Percentiles rank a stretch among this genome's conserved stretches.
Conservation (phyloP, 73 alveolate species). For the Uronychia binucleata region DNA sequence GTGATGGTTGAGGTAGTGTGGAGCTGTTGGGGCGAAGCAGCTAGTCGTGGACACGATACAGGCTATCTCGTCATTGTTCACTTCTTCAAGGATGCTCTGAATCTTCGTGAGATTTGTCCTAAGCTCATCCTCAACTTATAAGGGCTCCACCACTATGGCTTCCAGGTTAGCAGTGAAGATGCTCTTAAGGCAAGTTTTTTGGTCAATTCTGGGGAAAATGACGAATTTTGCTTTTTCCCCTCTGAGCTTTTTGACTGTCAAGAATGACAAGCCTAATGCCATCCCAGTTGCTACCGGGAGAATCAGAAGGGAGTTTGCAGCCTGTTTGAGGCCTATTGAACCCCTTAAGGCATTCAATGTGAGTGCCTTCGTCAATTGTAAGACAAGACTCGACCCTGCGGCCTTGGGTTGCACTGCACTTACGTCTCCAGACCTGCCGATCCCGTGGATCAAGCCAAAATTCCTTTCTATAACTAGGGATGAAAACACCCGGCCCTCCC, state of each 20-base stretch:
- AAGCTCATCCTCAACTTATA: constrained; percentile 66
- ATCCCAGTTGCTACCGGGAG: constrained; percentile 99
- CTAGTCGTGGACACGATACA: constrained; percentile 92
- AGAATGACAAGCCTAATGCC: constrained; percentile 84
- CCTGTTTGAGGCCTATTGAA: constrained; percentile 28
- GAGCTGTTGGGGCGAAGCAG: no score
- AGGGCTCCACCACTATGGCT: constrained; percentile 85
- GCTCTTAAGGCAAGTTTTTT: constrained; percentile 96
- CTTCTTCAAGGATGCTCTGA: constrained; percentile 51
- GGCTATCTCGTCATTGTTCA: constrained; percentile 71
- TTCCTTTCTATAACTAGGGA: constrained; percentile 86
- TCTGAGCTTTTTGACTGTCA: constrained; percentile 75
- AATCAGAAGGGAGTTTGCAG: constrained; percentile 62
- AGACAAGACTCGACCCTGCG: constrained; percentile 96
- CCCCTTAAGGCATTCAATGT: constrained; percentile 34
- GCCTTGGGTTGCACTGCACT: constrained; percentile 98
- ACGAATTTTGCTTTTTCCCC: constrained; percentile 85
- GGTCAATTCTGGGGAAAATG: constrained; percentile 93
- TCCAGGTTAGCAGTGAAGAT: constrained; percentile 88
- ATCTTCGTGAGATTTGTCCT: constrained; percentile 86
- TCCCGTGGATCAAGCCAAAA: constrained; percentile 97
- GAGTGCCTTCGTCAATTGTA: constrained; percentile 73
- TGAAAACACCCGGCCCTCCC: constrained; percentile 96
- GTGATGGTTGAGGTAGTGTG: no score
- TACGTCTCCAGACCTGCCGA: constrained; percentile 96